Evolutionary conservation across 805 yeast genomes (phyloP), one percentile per base, ranked within the genome.

Genomic region (Kodamaea kaohsiungensis): DNA sequence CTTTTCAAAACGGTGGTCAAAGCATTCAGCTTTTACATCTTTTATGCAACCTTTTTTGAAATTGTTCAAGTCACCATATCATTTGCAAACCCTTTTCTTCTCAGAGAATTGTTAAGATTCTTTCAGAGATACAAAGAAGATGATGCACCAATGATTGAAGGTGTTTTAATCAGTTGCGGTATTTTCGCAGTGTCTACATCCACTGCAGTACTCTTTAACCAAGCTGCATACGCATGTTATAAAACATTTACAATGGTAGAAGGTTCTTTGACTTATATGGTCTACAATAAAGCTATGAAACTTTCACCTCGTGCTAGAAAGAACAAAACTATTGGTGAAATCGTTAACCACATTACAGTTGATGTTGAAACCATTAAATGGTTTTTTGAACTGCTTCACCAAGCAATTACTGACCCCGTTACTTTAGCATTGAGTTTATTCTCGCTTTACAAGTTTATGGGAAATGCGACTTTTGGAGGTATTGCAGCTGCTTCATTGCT

Each of bases 381-480:
- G 42, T 51, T 63, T 42, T 58, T 62, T 30, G 48, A 48, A 13
- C 49, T 56, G 43, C 52, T 66, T 10, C 61, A 61, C 19, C 66
- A 61, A 27, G 61, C 52, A 19, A 19, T 67, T 3, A 53, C 64
- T 2, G 65, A 62, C 30, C 70, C 73, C 7, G 30, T 71, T 7
- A 58, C 62, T 48, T 55, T 70, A 16, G 46, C 56, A 12, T 27
- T 68, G 50, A 65, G 72, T 51, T 61, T 74, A 51, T 45, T 61
- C 16, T 69, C 76, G 9, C 65, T 75, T 38, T 68, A 66, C 59
- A 68, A 65, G 42, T 61, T 75, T 48, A 53, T 75, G 38, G 75
- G 76, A 0, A 58, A 59, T 52, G 68, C 76, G 17, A 69, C 72
- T 35, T 61, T 71, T 61, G 75, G 73, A 1, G 79, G 79, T 18